Evolutionary conservation across 116 monocot species (phyloP), one percentile per base, ranked within the genome.

Genomic region (Phalaenopsis hybrid): DNA sequence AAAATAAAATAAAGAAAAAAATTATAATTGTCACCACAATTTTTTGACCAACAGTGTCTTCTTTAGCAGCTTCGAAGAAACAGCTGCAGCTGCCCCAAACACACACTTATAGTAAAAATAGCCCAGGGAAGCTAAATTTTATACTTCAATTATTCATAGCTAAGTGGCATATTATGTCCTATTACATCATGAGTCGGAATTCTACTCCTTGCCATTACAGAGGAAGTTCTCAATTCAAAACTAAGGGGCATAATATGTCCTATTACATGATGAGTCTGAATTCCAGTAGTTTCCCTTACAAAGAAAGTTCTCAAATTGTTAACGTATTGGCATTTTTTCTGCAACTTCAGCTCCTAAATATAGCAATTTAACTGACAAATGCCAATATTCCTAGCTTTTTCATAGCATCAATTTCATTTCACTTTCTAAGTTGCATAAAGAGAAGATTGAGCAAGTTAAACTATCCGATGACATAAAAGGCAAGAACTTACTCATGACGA

Each of bases 401-500:
- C 9, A 55, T 6, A 6, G 16, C 57, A 12, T 33, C 17, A 34
- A 34, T 78, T 78, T 43, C 28, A 57, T 34, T 20, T 4, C 12
- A 82, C 45, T 20, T 76, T 82, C 21, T 13, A 81, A 6, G 45
- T 48, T 75, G 9, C 34, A 69, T 51, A 45, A 17, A 78, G 11
- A 76, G 15, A 28, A 21, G 25, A 5, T 78, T 31, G 57, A 50
- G 55, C 0, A 45, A 37, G 12, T 37, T 41, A 46, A 68, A 78
- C 13, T 25, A 17, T 33, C 59, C 5, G 68, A 9, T 75, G 43
- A 45, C 25, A 48, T 15, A 2, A 13, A 18, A 63, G 31, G 34
- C 23, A 52, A 78, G 28, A 50, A 87, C 91, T 84, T 87, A 93
- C 98, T 81, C 78, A 52, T 90, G 92, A 80, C 98, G 98, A 79